phyloP scores from a whole-genome alignment of 257 asterid genomes.

The Mitragyna speciosa region DNA sequence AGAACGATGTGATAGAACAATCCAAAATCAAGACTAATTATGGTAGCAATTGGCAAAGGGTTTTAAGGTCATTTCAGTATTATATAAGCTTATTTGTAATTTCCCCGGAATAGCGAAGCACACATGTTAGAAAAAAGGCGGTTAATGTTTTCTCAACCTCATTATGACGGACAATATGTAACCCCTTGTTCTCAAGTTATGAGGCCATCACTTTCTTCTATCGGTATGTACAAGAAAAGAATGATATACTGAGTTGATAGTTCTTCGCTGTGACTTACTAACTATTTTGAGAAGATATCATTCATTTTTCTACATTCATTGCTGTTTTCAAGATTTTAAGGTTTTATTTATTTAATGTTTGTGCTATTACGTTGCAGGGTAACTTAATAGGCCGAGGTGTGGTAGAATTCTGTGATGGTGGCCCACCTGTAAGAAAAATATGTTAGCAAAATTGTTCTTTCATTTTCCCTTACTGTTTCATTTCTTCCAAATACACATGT shows the following conservation, averaged over 20 bases:
- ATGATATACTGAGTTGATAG: neutral
- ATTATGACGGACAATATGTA: neutral
- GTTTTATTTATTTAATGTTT: neutral
- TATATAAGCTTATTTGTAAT: neutral
- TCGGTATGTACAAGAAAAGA: neutral
- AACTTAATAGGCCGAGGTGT: constrained; percentile 91
- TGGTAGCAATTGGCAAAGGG: neutral
- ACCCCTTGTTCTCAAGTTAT: neutral
- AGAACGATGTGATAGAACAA: neutral
- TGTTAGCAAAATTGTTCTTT: neutral
- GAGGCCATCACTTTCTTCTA: neutral
- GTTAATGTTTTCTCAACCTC: neutral
- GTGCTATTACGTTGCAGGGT: constrained; percentile 46
- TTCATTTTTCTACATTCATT: neutral
- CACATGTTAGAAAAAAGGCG: neutral
- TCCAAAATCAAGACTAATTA: neutral
- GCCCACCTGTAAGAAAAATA: constrained; percentile 71
- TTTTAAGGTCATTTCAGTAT: neutral
- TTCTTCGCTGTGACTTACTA: too few relatives aligned
- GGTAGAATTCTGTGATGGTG: constrained; percentile 84
- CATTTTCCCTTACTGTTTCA: neutral
- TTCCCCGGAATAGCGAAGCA: neutral
- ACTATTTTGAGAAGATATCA: neutral
- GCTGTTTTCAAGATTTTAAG: neutral
- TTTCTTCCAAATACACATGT: constrained; percentile 7